These are phyloP conservation scores for Allantophomopsis cytisporea DNA, from an alignment of 2,329 filamentous ascomycete genomes.

Conservation along the genomic window DNA sequence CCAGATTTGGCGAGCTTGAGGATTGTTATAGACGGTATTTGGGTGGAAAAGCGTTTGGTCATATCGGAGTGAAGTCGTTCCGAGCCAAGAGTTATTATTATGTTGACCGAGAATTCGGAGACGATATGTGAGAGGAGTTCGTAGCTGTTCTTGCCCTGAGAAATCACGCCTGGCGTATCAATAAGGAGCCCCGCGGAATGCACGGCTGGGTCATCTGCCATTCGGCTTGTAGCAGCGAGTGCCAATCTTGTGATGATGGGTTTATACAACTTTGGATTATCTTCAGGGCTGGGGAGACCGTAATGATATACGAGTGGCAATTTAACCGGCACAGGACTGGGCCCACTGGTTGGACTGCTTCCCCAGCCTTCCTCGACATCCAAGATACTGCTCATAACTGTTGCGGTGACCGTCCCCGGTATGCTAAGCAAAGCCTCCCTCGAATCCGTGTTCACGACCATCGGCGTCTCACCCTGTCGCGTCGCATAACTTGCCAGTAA, in stretches of 20 bases:
- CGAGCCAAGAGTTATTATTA: constrained; percentile 72
- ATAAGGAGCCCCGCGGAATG: constrained; percentile 70
- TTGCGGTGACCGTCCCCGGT: constrained; percentile 72
- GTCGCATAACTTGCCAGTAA: constrained; percentile 70
- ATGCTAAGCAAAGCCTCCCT: constrained; percentile 66
- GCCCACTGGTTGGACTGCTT: constrained; percentile 79
- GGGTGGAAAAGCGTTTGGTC: constrained; percentile 47
- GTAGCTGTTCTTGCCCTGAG: constrained; percentile 50
- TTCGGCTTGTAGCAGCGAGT: constrained; percentile 60
- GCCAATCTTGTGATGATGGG: constrained; percentile 65
- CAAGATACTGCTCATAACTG: constrained; percentile 76
- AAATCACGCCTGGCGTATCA: constrained; percentile 63
- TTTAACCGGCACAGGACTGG: constrained; percentile 79
- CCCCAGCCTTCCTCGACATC: constrained; percentile 87
- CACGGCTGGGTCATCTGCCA: constrained; percentile 62
- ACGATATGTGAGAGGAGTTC: constrained; percentile 74
- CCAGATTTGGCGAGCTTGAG: constrained; percentile 74
- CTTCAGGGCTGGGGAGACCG: constrained; percentile 59
- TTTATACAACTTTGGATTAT: constrained; percentile 60
- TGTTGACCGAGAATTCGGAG: constrained; percentile 58
- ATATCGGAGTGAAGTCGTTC: constrained; percentile 65
- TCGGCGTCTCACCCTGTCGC: constrained; percentile 57
- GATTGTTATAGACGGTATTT: constrained; percentile 50
- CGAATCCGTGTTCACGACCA: constrained; percentile 77
- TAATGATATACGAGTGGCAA: constrained; percentile 85